Evolutionary conservation across 306 rosid species (phyloP).

Genomic region (cucumber (Cucumis sativus)): DNA sequence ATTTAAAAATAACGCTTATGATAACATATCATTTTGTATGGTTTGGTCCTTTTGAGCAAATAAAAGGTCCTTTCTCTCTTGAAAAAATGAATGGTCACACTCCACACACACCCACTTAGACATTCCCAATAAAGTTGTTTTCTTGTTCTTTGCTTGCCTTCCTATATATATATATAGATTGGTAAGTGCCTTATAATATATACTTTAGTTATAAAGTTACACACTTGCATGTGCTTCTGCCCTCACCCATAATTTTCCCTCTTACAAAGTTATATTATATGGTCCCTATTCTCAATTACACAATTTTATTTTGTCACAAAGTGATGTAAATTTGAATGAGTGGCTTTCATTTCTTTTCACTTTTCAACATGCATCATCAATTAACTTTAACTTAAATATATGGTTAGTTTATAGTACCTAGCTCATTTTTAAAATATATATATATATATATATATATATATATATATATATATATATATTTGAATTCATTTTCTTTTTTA

Average conservation of each 20-base stretch:
- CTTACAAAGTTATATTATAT: neutral
- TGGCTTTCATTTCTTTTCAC: neutral
- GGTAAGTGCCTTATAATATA: neutral
- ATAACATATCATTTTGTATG: neutral
- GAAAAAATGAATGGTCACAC: neutral
- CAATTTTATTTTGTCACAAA: neutral
- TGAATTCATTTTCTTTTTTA: too few relatives aligned
- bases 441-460: too few relatives aligned
- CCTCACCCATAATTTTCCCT: neutral
- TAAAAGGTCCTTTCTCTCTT: too few relatives aligned
- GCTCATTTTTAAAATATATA: too few relatives aligned
- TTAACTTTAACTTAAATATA: too few relatives aligned
- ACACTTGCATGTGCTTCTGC: neutral
- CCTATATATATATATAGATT: too few relatives aligned
- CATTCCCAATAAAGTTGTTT: constrained; percentile 2
- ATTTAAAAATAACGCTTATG: too few relatives aligned
- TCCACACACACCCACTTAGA: neutral
- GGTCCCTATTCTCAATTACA: neutral
- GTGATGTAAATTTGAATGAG: neutral
- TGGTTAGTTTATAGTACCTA: too few relatives aligned
- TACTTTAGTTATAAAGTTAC: neutral
- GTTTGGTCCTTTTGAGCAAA: neutral
- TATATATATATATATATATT: too few relatives aligned
- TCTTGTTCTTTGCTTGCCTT: neutral
- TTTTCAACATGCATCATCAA: neutral